phyloP scores from a whole-genome alignment of 805 yeast species.

The Kodamaea nitidulidarum region DNA sequence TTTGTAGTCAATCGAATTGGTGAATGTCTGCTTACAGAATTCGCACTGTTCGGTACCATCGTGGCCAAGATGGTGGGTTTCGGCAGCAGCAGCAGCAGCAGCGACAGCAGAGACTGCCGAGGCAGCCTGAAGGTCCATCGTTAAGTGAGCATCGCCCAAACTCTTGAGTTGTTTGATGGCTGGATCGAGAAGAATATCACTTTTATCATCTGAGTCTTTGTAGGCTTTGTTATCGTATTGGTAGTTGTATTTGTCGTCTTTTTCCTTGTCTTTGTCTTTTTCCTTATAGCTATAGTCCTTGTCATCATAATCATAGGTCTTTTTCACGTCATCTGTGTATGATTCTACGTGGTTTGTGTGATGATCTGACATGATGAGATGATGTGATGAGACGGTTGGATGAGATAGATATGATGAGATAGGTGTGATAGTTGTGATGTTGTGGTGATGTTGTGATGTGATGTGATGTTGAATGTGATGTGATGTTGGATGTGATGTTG shows the following conservation, averaged over 20 bases:
- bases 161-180: slow-evolving; percentile 6
- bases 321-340: background rate
- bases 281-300: no score
- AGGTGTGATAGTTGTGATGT: no score
- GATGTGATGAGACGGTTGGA: no score
- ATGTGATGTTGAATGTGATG: no score
- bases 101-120: slow-evolving; percentile 6
- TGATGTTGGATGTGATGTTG: no score
- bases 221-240: background rate
- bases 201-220: background rate
- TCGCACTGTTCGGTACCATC: slow-evolving; percentile 7
- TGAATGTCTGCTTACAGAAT: slow-evolving; percentile 9
- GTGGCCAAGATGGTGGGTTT: background rate
- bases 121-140: slow-evolving; percentile 6
- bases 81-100: slow-evolving; percentile 5
- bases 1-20: slow-evolving; percentile 9
- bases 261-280: background rate
- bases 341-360: no score
- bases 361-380: no score
- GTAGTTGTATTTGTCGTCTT: background rate
- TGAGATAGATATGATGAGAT: no score
- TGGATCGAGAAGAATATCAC: slow-evolving; percentile 6
- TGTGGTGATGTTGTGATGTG: no score
- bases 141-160: slow-evolving; percentile 3
- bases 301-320: no score